Evolutionary conservation across 306 rosid species (phyloP).

Genomic region (Fragaria nilgerrensis): DNA sequence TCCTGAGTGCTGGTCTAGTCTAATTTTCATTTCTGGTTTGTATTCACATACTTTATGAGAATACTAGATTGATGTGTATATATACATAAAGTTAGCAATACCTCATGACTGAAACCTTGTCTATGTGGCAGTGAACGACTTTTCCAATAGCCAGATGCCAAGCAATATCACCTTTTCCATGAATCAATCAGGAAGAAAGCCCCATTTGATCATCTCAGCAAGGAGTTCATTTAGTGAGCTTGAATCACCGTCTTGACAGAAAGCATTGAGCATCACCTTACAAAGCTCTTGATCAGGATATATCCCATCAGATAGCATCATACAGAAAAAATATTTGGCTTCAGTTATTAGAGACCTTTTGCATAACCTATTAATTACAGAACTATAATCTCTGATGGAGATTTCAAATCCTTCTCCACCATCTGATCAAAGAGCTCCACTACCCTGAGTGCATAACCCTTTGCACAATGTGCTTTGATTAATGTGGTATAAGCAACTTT

Average conservation of each 20-base stretch:
- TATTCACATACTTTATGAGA: neutral
- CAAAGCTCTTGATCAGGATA: constrained; percentile 46
- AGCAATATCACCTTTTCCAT: constrained; percentile 10
- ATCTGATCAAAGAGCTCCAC: constrained; percentile 36
- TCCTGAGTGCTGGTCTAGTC: neutral
- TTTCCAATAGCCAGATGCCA: neutral
- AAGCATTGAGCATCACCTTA: constrained; percentile 39
- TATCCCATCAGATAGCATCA: constrained; percentile 51
- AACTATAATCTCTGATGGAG: constrained; percentile 46
- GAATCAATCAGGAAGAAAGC: constrained; percentile 29
- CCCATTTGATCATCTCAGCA: constrained; percentile 44
- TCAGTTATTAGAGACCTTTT: constrained; percentile 39
- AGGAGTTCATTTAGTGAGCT: constrained; percentile 37
- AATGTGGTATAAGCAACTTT: constrained; percentile 44
- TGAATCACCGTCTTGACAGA: constrained; percentile 22
- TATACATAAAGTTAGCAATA: constrained; percentile 8
- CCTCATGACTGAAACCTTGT: constrained; percentile 12
- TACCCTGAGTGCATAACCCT: constrained; percentile 42
- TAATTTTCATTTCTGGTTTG: neutral
- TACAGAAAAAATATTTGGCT: constrained; percentile 42
- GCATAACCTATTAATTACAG: constrained; percentile 54
- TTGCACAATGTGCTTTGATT: constrained; percentile 53
- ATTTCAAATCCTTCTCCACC: constrained; percentile 40
- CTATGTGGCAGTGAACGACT: neutral
- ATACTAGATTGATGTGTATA: neutral